A percentile compares a stretch with the other conserved stretches of the same genome.
phyloP scores from a whole-genome alignment of 768 basidiomycete species.

The Boletales sp. region DNA sequence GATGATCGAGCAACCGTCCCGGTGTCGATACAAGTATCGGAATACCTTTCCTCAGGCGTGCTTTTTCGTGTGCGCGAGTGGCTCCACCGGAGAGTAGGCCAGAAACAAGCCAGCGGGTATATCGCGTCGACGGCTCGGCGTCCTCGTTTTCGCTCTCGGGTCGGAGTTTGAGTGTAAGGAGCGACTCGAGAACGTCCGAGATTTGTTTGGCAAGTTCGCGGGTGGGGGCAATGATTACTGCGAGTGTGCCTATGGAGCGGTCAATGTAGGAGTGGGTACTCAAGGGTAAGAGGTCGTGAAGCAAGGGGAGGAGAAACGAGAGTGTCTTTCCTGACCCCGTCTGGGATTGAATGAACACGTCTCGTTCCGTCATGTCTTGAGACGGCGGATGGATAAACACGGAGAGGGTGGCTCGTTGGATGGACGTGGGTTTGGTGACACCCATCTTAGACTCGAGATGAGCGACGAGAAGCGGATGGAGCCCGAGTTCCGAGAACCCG shows the following conservation, averaged over 20 bases:
- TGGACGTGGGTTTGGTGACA: constrained; percentile 83
- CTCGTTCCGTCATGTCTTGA: constrained; percentile 44
- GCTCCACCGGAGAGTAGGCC: constrained; percentile 93
- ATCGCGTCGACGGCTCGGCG: constrained; percentile 38
- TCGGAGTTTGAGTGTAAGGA: constrained; percentile 74
- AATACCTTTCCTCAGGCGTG: constrained; percentile 87
- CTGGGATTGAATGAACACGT: constrained; percentile 93
- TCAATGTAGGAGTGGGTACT: constrained; percentile 91
- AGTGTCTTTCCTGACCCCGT: constrained; percentile 97
- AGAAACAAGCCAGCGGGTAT: constrained; percentile 92
- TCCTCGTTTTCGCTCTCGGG: constrained; percentile 52
- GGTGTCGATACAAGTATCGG: constrained; percentile 96
- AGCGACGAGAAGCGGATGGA: constrained; percentile 73
- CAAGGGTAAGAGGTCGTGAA: constrained; percentile 90
- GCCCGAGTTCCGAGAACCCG: constrained; percentile 77
- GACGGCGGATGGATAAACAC: constrained; percentile 51
- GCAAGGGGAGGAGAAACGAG: constrained; percentile 88
- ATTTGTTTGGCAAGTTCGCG: constrained; percentile 97
- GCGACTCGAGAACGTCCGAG: constrained; percentile 83
- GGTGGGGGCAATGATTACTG: constrained; percentile 92
- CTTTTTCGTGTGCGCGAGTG: constrained; percentile 93
- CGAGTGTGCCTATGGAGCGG: constrained; percentile 90
- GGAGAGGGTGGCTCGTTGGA: constrained; percentile 71
- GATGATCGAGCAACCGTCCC: constrained; percentile 90
- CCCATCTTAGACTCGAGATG: constrained; percentile 80